phyloP scores from a whole-genome alignment of 2,329 filamentous ascomycete genomes.

The Diaporthe longicolla region DNA sequence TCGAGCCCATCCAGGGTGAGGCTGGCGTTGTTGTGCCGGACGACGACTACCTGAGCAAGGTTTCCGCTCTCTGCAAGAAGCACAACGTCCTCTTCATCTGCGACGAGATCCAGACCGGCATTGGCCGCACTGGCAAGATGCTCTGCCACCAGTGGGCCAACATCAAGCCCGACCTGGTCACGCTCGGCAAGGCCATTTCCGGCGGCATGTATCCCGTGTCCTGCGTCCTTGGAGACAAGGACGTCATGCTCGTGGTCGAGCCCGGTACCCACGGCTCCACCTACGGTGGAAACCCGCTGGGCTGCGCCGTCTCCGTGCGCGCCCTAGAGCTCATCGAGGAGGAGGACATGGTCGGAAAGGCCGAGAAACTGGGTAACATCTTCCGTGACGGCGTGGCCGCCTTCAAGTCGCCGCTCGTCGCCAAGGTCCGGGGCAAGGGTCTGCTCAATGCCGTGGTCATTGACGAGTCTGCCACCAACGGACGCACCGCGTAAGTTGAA shows the following conservation, averaged over 20 bases:
- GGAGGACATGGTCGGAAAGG: conserved; percentile 87
- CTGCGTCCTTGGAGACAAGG: conserved; percentile 87
- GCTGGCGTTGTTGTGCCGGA: conserved; percentile 96
- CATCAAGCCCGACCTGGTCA: conserved; percentile 94
- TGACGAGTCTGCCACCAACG: conserved; percentile 87
- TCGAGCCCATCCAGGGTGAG: conserved; percentile 98
- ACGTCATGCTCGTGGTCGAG: conserved; percentile 96
- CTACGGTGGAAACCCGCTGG: conserved; percentile 97
- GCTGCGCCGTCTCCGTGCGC: conserved; percentile 94
- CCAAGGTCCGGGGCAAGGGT: conserved; percentile 89
- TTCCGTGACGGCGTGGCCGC: conserved; percentile 85
- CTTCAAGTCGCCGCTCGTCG: conserved; percentile 85
- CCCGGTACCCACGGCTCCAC: conserved; percentile 97
- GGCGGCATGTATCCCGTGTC: conserved; percentile 97
- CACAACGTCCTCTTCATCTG: conserved; percentile 97
- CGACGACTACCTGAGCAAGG: conserved; percentile 85
- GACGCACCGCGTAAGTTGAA: conserved; percentile 74
- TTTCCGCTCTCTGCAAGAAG: conserved; percentile 90
- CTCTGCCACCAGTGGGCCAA: conserved; percentile 95
- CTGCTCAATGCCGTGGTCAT: conserved; percentile 97
- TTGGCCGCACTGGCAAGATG: conserved; percentile 93
- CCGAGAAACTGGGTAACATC: conserved; percentile 83
- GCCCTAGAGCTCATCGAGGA: conserved; percentile 95
- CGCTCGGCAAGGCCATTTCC: conserved; percentile 97
- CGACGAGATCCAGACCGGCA: conserved; percentile 98